These are phyloP conservation scores for Coniochaeta sp. DNA, from an alignment of 2,329 filamentous ascomycete genomes.

Conservation along the genomic window DNA sequence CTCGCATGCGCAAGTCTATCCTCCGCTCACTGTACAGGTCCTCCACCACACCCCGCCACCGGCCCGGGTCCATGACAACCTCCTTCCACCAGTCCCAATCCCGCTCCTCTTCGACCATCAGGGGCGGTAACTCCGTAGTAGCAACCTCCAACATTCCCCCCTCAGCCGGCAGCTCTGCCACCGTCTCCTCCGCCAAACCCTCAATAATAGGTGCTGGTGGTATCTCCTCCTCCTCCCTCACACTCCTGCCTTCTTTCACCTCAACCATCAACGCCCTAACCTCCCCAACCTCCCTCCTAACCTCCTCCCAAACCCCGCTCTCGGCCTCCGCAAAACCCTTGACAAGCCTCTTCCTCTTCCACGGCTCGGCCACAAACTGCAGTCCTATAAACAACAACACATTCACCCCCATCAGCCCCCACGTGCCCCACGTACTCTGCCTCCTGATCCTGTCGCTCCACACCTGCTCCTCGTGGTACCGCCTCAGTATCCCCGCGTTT, in stretches of 20 bases:
- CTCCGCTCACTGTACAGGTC: slow-evolving; percentile 61
- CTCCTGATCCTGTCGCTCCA: slow-evolving; percentile 97
- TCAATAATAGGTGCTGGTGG: too few species aligned
- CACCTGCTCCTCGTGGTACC: slow-evolving; percentile 98
- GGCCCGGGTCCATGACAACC: slow-evolving; percentile 29
- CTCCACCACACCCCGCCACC: slow-evolving; percentile 40
- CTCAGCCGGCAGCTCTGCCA: background rate
- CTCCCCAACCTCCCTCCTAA: slow-evolving; percentile 33
- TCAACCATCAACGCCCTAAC: slow-evolving; percentile 20
- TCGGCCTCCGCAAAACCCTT: slow-evolving; percentile 76
- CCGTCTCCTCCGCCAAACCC: background rate
- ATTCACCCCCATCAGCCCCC: slow-evolving; percentile 96
- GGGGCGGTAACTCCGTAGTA: background rate
- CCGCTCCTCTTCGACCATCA: background rate
- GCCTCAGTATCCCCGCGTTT: slow-evolving; percentile 74
- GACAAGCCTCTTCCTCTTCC: slow-evolving; percentile 75
- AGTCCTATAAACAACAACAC: slow-evolving; percentile 81
- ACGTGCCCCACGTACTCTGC: slow-evolving; percentile 97
- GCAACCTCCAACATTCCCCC: slow-evolving; percentile 12
- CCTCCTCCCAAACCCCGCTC: slow-evolving; percentile 47
- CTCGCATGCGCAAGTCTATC: slow-evolving; percentile 59
- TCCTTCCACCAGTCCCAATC: slow-evolving; percentile 30
- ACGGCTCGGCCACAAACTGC: slow-evolving; percentile 87
- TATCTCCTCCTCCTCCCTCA: background rate
- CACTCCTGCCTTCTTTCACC: slow-evolving; percentile 31